phyloP scores from a whole-genome alignment of 2,329 filamentous ascomycete genomes.

The Ophiocordyceps camponoti-floridani region DNA sequence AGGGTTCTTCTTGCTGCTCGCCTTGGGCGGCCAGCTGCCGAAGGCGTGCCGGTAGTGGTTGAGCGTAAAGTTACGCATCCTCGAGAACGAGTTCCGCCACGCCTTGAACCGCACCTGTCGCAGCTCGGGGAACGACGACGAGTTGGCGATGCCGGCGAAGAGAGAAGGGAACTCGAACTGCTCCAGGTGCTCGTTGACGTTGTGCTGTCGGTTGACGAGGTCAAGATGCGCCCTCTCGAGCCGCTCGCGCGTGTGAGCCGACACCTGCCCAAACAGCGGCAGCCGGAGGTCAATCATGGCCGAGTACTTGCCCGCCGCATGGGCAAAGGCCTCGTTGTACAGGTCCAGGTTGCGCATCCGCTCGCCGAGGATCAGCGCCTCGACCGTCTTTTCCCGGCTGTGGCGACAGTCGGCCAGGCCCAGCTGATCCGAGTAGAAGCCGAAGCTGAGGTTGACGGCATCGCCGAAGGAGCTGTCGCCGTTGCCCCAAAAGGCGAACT shows the following conservation, averaged over 20 bases:
- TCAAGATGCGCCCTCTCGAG: slow-evolving; percentile 71
- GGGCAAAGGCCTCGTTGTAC: slow-evolving; percentile 83
- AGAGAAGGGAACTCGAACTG: slow-evolving; percentile 84
- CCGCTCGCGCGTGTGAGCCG: slow-evolving; percentile 53
- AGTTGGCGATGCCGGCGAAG: slow-evolving; percentile 76
- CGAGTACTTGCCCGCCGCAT: slow-evolving; percentile 74
- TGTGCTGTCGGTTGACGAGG: slow-evolving; percentile 52
- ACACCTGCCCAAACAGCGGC: slow-evolving; percentile 53
- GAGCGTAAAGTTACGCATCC: slow-evolving; percentile 57
- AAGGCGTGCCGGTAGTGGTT: slow-evolving; percentile 44
- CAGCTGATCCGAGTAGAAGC: slow-evolving; percentile 61
- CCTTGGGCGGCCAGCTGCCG: slow-evolving; percentile 75
- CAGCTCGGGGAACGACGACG: slow-evolving; percentile 58
- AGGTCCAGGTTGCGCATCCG: slow-evolving; percentile 64
- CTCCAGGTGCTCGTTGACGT: slow-evolving; percentile 55
- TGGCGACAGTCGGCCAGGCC: slow-evolving; percentile 60
- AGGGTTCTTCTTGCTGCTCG: slow-evolving; percentile 77
- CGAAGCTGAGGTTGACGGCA: slow-evolving; percentile 45
- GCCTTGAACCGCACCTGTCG: slow-evolving; percentile 66
- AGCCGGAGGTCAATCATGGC: slow-evolving; percentile 49
- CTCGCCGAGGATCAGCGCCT: slow-evolving; percentile 79
- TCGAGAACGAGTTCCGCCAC: slow-evolving; percentile 61
- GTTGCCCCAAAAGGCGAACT: slow-evolving; percentile 37
- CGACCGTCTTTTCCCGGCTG: slow-evolving; percentile 76
- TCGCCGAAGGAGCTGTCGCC: slow-evolving; percentile 42